Conservation (phyloP, 2,329 filamentous ascomycete genomes). For the Curvularia hawaiiensis region DNA sequence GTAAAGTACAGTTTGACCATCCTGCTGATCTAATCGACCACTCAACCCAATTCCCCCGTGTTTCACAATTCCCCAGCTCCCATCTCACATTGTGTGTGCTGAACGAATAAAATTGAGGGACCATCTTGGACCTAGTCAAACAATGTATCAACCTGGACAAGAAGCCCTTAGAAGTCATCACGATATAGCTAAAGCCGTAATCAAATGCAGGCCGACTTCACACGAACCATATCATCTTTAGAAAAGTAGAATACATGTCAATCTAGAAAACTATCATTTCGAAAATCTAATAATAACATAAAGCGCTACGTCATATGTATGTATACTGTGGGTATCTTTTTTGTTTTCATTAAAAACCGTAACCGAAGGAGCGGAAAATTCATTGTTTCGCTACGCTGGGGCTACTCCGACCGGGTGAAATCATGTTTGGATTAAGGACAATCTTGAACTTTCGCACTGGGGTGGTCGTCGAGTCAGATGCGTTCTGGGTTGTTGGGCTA, state of each 20-base stretch:
- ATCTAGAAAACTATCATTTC: not conserved
- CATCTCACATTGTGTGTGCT: too few species aligned
- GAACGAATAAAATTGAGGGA: too few species aligned
- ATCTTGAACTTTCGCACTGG: conserved; percentile 41
- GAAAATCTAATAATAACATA: not conserved
- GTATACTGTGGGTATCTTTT: conserved; percentile 9
- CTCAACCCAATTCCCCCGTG: too few species aligned
- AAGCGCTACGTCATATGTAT: not conserved
- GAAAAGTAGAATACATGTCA: not conserved
- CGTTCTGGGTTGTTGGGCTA: not conserved
- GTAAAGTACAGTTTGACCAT: too few species aligned
- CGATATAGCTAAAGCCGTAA: too few species aligned
- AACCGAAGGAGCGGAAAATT: not conserved
- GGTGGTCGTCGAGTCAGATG: conserved; percentile 1
- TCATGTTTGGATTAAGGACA: conserved; percentile 35
- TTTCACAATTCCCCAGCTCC: too few species aligned
- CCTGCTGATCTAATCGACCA: too few species aligned
- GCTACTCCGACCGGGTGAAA: conserved; percentile 22
- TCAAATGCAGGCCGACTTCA: too few species aligned
- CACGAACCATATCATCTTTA: too few species aligned
- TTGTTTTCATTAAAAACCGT: not conserved
- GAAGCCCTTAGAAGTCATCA: too few species aligned
- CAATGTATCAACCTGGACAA: too few species aligned
- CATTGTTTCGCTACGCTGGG: conserved; percentile 6
- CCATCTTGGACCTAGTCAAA: too few species aligned